Evolutionary conservation across 1,139 yeast species (phyloP), one percentile per base, ranked within the genome.

Genomic region (Saccharomyces pastorianus): DNA sequence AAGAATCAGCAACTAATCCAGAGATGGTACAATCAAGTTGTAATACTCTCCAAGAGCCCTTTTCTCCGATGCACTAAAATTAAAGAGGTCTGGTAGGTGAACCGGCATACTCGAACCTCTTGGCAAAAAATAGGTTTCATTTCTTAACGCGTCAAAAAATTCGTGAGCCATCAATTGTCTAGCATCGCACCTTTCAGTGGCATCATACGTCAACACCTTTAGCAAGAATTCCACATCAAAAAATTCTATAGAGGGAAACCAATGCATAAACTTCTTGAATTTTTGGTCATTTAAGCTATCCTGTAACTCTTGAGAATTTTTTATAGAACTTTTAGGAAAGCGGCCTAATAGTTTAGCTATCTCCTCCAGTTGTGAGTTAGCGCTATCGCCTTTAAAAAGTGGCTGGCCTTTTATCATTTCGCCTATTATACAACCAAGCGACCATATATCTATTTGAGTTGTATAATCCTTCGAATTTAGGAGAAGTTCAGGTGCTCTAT

Each of bases 401-500:
- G 44, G 44, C 13, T 38, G 44, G 13, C 44, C 44, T 17, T 38
- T 20, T 38, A 38, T 38, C 44, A 38, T 38, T 69, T 86, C 95
- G 14, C 93, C 93, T 60, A 85, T 74, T 6, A 86, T 91, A 75
- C 95, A 86, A 1, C 95, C 95, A 55, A 85, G 74, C 1, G 93
- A 91, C 95, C 95, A 86, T 56, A 85, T 82, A 68, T 86, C 95
- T 56, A 86, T 85, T 64, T 85, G 85, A 7, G 93, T 85, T 2
- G 90, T 79, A 66, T 86, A 86, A 51, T 81, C 74, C 46, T 85
- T 80, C 64, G 89, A 85, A 0, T 93, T 93, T 57, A 86, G 82
- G 63, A 86, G 85, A 58, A 86, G 73, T 69, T 86, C 95, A 0
- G 95, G 95, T 3, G 93, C 93, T 67, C 95, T 78, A 69, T 86